Evolutionary conservation across 257 asterid species (phyloP).

Genomic region (Fraxinus americana): DNA sequence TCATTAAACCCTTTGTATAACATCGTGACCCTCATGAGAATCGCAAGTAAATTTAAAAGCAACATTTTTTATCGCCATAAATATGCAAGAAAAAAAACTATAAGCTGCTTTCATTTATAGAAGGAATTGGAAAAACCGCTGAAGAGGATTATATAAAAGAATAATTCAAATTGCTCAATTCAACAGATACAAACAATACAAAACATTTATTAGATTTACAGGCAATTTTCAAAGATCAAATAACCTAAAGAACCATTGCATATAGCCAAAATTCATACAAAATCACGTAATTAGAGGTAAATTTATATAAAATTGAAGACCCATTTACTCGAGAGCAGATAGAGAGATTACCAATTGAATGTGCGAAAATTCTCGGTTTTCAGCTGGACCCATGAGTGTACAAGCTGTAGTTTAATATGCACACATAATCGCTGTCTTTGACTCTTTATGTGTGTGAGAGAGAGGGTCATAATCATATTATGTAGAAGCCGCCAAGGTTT

Average conservation of each 20-base stretch:
- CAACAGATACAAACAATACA: constrained; percentile 10
- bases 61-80: constrained; percentile 1
- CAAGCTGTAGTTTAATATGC: background rate
- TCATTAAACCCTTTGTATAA: background rate
- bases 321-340: background rate
- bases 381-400: constrained; percentile 33
- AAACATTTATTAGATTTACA: constrained; percentile 25
- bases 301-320: constrained; percentile 8
- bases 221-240: background rate
- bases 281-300: constrained; percentile 13
- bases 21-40: background rate
- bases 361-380: constrained; percentile 30
- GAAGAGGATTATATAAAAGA: constrained; percentile 1
- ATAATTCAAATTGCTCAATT: background rate
- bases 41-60: background rate
- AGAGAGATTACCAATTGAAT: constrained; percentile 27
- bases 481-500: constrained; percentile 44
- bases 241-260: constrained; percentile 4
- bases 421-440: background rate
- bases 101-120: constrained; percentile 5
- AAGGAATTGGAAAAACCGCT: background rate
- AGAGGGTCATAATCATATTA: background rate
- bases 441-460: background rate
- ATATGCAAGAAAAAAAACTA: background rate
- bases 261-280: constrained; percentile 10